Base-by-base conservation (phyloP, 495 filamentous ascomycete genomes). In the Penicillium bovifimosum region DNA sequence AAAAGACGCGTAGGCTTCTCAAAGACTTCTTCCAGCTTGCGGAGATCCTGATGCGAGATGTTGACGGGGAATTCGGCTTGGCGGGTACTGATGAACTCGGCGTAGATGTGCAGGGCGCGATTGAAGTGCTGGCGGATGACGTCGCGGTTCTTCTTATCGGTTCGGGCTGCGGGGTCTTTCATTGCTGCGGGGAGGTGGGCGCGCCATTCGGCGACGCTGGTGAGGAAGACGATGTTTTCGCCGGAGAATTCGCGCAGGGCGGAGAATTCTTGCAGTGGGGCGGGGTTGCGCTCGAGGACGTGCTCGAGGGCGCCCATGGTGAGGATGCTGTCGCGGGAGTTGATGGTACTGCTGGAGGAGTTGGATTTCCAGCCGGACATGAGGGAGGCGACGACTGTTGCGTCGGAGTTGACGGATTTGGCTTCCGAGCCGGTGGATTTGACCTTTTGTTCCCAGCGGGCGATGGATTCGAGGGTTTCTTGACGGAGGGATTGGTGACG, bases 201-300 rank as follows among this genome's bases (percentile, higher is more conserved):
- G 56, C 78, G 81, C 80, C 81, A 87, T 28, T 78, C 72, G 13
- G 76, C 62, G 18, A 85, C 72, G 50, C 72, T 65, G 26, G 73
- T 81, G 1, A 86, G 74, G 71, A 87, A 87, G 52, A 80, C 75
- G 42, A 87, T 80, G 66, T 86, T 87, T 62, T 86, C 84, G 28
- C 80, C 83, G 14, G 82, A 84, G 61, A 86, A 84, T 49, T 86
- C 83, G 50, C 76, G 70, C 6, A 76, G 71, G 6, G 83, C 80
- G 5, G 83, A 80, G 65, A 84, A 87, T 31, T 76, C 58, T 32
- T 79, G 78, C 0, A 87, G 73, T 2, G 76, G 75, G 5, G 70
- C 67, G 3, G 80, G 74, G 64, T 82, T 80, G 50, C 71, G 73
- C 28, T 68, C 60, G 0, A 87, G 72, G 43, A 78, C 76, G 52